Conservation (phyloP, 768 basidiomycete genomes). For the Mrakia blollopis region DNA sequence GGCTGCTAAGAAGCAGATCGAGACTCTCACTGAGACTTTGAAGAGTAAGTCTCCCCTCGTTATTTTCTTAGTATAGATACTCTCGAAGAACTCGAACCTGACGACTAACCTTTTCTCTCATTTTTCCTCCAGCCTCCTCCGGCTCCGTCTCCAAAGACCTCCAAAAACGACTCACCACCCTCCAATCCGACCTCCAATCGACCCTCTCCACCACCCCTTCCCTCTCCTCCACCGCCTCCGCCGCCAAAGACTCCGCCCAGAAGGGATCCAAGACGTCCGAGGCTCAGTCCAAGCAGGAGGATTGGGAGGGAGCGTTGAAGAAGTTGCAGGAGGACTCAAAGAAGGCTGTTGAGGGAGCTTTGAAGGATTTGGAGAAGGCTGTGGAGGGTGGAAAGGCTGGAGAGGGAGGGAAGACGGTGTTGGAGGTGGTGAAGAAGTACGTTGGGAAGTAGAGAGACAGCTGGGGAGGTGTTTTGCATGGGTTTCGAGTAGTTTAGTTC, state of each 20-base stretch:
- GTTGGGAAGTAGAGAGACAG: neutral
- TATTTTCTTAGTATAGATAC: neutral
- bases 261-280: conserved; percentile 23
- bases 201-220: conserved; percentile 24
- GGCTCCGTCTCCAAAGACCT: conserved; percentile 24
- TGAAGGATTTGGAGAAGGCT: conserved; percentile 32
- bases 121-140: conserved; percentile 14
- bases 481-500: neutral
- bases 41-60: neutral
- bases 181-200: conserved; percentile 21
- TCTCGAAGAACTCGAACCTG: neutral
- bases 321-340: conserved; percentile 22
- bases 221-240: conserved; percentile 12
- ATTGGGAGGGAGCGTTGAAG: conserved; percentile 21
- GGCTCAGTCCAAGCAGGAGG: conserved; percentile 25
- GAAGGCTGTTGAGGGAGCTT: conserved; percentile 25
- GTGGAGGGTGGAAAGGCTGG: conserved; percentile 22
- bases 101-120: neutral
- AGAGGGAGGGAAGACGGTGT: conserved; percentile 24
- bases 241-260: conserved; percentile 28
- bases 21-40: conserved; percentile 20
- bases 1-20: conserved; percentile 20
- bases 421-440: conserved; percentile 25
- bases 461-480: neutral
- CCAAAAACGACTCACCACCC: conserved; percentile 19